Conservation (phyloP, 179 eudicot species). For the Beta corolliflora region DNA sequence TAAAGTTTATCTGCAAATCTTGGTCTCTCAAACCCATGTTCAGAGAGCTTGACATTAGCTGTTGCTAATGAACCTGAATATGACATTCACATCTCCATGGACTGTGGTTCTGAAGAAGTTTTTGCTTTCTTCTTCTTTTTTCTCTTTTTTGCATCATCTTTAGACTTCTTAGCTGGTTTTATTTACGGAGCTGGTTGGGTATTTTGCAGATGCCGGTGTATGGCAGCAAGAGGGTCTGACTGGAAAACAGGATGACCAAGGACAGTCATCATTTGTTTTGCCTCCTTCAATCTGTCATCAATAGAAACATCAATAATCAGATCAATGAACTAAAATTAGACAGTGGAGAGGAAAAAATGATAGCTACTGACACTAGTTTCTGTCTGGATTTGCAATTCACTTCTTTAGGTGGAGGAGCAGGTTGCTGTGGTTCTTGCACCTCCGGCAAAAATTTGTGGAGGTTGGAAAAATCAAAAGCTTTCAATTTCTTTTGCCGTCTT, state of each 20-base stretch:
- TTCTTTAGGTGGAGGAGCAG: conserved; percentile 40
- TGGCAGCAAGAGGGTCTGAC: conserved; percentile 74
- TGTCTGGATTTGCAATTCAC: conserved; percentile 68
- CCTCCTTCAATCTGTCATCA: conserved; percentile 66
- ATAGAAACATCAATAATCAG: neutral
- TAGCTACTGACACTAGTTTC: conserved; percentile 62
- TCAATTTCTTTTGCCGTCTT: conserved; percentile 67
- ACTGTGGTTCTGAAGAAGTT: conserved; percentile 38
- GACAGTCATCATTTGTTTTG: conserved; percentile 55
- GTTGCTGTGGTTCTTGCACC: conserved; percentile 35
- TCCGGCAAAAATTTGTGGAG: conserved; percentile 81
- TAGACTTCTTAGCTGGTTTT: conserved; percentile 46
- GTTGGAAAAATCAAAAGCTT: conserved; percentile 78
- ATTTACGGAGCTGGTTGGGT: conserved; percentile 65
- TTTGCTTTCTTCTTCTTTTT: conserved; percentile 54
- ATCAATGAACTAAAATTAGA: neutral
- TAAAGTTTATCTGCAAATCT: neutral
- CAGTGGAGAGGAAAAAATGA: neutral
- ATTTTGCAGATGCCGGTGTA: conserved; percentile 71
- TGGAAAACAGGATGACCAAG: conserved; percentile 58
- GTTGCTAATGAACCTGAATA: neutral
- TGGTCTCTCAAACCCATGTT: neutral
- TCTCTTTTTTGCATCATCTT: conserved; percentile 43
- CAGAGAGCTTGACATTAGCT: neutral
- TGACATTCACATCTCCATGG: conserved; percentile 63